Evolutionary conservation across 2,329 filamentous ascomycete genomes (phyloP).

Genomic region (Curvularia verruculosa): DNA sequence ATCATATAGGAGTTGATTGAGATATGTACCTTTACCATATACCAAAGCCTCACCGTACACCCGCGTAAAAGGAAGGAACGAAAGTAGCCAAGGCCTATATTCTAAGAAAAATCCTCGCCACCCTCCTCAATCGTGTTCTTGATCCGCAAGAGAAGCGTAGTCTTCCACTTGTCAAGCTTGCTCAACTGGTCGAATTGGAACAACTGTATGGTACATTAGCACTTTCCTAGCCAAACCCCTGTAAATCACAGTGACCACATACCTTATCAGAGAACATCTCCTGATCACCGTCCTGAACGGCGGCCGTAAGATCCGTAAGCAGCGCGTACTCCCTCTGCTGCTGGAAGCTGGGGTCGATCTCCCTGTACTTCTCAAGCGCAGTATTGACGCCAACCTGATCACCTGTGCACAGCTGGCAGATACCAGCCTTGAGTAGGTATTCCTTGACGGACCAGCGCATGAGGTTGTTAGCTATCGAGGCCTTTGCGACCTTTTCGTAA

Average conservation of each 20-base stretch:
- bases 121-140: slow-evolving; percentile 81
- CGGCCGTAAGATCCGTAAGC: slow-evolving; percentile 74
- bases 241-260: slow-evolving; percentile 48
- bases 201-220: slow-evolving; percentile 49
- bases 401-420: slow-evolving; percentile 80
- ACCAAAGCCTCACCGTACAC: neutral
- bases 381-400: slow-evolving; percentile 80
- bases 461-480: slow-evolving; percentile 83
- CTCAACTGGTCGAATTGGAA: slow-evolving; percentile 91
- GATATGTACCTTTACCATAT: slow-evolving; percentile 3
- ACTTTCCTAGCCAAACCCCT: neutral
- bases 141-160: slow-evolving; percentile 77
- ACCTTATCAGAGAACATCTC: slow-evolving; percentile 81
- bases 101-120: slow-evolving; percentile 70
- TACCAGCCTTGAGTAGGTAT: slow-evolving; percentile 91
- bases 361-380: slow-evolving; percentile 81
- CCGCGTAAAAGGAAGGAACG: neutral
- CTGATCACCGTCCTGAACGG: slow-evolving; percentile 77
- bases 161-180: slow-evolving; percentile 98
- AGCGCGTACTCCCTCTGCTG: slow-evolving; percentile 82
- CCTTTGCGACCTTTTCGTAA: slow-evolving; percentile 82
- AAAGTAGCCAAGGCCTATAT: neutral
- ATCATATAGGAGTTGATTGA: neutral
- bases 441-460: slow-evolving; percentile 73
- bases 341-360: slow-evolving; percentile 68